Conservation (phyloP, 176 grass and related monocot species). For the Chloris gayana region DNA sequence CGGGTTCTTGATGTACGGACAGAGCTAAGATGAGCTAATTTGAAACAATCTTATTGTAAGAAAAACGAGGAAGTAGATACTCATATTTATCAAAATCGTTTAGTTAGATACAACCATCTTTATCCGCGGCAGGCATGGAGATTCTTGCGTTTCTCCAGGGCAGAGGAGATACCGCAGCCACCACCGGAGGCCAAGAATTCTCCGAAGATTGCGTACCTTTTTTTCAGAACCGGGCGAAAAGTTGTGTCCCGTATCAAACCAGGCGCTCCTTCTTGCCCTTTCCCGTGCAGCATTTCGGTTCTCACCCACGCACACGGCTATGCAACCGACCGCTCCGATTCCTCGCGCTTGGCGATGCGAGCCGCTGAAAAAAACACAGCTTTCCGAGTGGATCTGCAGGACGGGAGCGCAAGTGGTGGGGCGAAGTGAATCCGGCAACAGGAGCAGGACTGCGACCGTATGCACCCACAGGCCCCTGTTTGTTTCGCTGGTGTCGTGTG, state of each 20-base stretch:
- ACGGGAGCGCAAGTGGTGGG: not conserved
- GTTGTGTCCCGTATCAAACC: not conserved
- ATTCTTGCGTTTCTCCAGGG: conserved; percentile 19
- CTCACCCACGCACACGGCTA: not conserved
- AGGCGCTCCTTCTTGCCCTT: not conserved
- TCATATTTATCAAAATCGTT: not conserved
- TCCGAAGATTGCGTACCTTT: conserved; percentile 29
- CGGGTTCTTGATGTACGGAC: too few species aligned
- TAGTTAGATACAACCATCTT: not conserved
- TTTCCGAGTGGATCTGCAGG: conserved; percentile 32
- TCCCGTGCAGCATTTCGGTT: conserved; percentile 29
- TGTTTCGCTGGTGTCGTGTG: not conserved
- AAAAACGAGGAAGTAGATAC: too few species aligned
- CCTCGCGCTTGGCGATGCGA: not conserved
- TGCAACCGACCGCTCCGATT: conserved; percentile 13
- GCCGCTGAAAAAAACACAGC: not conserved
- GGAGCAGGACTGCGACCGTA: conserved; percentile 13
- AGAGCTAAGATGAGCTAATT: too few species aligned
- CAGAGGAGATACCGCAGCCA: conserved; percentile 30
- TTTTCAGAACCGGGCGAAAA: not conserved
- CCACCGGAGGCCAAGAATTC: conserved; percentile 30
- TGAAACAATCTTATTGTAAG: too few species aligned
- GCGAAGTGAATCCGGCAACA: conserved; percentile 35
- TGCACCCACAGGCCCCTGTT: not conserved
- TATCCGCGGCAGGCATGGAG: not conserved